phyloP scores from a whole-genome alignment of 2,329 filamentous ascomycete species.

The Aspergillus carbonarius region DNA sequence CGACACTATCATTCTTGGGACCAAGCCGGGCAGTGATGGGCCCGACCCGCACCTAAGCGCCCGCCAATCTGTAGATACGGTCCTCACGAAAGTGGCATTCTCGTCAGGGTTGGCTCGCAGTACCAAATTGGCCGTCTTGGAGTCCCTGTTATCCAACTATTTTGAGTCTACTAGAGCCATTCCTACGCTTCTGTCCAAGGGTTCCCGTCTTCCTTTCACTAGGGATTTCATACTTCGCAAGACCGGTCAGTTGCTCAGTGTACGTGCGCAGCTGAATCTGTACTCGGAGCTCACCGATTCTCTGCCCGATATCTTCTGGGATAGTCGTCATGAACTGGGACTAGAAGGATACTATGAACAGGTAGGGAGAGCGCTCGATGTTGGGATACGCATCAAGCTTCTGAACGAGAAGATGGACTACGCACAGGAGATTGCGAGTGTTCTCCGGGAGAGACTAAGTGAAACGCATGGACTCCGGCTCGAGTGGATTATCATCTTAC shows the following conservation, averaged over 20 bases:
- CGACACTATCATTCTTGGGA: constrained; percentile 86
- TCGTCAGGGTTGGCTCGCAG: constrained; percentile 89
- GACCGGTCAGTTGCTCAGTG: constrained; percentile 84
- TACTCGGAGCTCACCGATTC: constrained; percentile 96
- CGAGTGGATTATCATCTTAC: constrained; percentile 92
- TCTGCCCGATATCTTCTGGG: constrained; percentile 96
- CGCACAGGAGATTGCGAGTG: constrained; percentile 88
- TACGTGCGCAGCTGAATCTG: constrained; percentile 90
- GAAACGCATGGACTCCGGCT: constrained; percentile 85
- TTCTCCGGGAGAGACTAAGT: constrained; percentile 81
- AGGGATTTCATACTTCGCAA: constrained; percentile 84
- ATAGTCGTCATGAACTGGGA: constrained; percentile 80
- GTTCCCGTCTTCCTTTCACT: constrained; percentile 62
- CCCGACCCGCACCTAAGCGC: constrained; percentile 23
- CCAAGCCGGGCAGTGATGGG: constrained; percentile 49
- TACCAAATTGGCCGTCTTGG: constrained; percentile 90
- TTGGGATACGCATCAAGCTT: constrained; percentile 83
- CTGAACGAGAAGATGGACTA: constrained; percentile 98
- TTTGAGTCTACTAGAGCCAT: constrained; percentile 84
- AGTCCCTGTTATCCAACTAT: constrained; percentile 77
- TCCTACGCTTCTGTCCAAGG: constrained; percentile 71
- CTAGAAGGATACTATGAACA: constrained; percentile 95
- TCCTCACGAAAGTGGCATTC: constrained; percentile 92
- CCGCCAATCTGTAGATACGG: constrained; percentile 54
- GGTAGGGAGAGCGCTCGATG: constrained; percentile 84